Evolutionary conservation across 177 flowering plant species (phyloP).

Genomic region (Vitis hybrid): DNA sequence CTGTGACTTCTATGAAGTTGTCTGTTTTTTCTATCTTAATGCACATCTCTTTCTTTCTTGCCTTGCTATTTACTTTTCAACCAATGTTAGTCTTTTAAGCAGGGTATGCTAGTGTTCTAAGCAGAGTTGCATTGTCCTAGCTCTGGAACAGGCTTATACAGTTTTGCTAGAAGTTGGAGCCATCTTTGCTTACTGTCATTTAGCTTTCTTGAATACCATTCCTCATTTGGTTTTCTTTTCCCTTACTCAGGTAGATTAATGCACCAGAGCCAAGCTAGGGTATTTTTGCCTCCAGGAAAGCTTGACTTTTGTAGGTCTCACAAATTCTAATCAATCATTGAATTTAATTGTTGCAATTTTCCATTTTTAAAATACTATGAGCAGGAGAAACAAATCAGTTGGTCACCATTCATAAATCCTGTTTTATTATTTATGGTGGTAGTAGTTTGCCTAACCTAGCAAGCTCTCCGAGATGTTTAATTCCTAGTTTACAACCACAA

Average conservation of each 20-base stretch:
- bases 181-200: background rate
- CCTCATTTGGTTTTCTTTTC: background rate
- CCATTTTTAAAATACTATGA: too few relatives aligned
- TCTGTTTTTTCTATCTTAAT: background rate
- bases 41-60: constrained; percentile 7
- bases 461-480: too few relatives aligned
- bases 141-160: constrained; percentile 9
- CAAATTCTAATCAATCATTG: constrained; percentile 9
- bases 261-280: constrained; percentile 5
- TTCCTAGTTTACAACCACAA: too few relatives aligned
- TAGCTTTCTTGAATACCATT: background rate
- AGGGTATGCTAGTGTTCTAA: background rate
- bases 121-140: background rate
- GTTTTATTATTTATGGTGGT: too few relatives aligned
- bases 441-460: too few relatives aligned
- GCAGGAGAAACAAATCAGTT: too few relatives aligned
- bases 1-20: constrained; percentile 10
- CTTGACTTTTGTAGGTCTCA: constrained; percentile 5
- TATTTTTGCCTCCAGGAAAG: background rate
- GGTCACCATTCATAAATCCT: too few relatives aligned
- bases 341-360: background rate
- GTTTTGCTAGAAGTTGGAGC: constrained; percentile 23
- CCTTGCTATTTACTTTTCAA: constrained; percentile 8
- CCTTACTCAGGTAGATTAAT: background rate
- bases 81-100: constrained; percentile 5